phyloP scores from a whole-genome alignment of 441 rosid species.

The Gossypium davidsonii region DNA sequence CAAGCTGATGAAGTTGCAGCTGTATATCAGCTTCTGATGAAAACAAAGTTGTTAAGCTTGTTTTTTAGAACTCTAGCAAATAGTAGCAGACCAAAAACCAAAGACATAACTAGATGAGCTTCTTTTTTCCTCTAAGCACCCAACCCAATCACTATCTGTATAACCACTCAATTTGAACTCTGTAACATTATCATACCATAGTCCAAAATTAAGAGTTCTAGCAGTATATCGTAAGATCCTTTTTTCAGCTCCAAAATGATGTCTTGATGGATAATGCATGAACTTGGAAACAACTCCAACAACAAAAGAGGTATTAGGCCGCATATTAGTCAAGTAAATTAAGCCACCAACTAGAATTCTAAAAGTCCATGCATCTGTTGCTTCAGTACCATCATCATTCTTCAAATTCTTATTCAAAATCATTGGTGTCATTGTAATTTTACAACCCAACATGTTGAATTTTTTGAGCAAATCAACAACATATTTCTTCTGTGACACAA shows the following conservation, averaged over 20 bases:
- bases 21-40: not conserved
- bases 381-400: not conserved
- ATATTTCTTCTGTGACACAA: not conserved
- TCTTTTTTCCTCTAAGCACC: no score
- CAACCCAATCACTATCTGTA: no score
- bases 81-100: not conserved
- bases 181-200: not conserved
- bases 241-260: slow-evolving; percentile 8
- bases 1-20: not conserved
- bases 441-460: not conserved
- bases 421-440: not conserved
- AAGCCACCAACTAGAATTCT: no score
- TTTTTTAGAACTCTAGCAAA: not conserved
- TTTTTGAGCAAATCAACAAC: not conserved
- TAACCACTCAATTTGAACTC: not conserved
- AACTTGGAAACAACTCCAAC: slow-evolving; percentile 11
- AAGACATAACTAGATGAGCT: not conserved
- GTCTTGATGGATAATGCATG: slow-evolving; percentile 8
- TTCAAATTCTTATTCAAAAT: not conserved
- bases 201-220: not conserved
- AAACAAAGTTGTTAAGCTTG: not conserved
- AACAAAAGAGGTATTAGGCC: not conserved
- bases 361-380: no score
- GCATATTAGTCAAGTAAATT: no score
- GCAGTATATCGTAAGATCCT: not conserved